Conservation (phyloP, 345 rosid species). For the Psidium guajava region DNA sequence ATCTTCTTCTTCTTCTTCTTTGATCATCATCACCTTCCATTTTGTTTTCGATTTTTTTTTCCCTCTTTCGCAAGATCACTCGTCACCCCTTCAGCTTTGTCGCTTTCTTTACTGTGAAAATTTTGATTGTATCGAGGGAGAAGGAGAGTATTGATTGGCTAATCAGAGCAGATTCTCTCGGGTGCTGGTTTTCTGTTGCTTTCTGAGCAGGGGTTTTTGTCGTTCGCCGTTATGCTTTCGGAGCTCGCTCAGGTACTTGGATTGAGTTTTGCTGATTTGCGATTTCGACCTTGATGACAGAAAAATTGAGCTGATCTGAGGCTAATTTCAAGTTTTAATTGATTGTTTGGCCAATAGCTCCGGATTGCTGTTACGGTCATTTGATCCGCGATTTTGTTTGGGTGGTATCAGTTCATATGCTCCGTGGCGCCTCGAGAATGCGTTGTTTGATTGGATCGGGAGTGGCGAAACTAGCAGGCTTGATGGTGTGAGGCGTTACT, state of each 20-base stretch:
- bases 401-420: background rate
- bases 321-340: background rate
- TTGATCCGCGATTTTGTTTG: background rate
- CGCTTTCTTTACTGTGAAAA: background rate
- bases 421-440: slow-evolving; percentile 10
- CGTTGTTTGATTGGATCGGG: slow-evolving; percentile 2
- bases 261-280: background rate
- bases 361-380: background rate
- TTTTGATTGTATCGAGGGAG: background rate
- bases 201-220: no score
- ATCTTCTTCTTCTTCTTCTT: background rate
- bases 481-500: slow-evolving; percentile 11
- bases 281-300: background rate
- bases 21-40: background rate
- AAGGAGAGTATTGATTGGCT: background rate
- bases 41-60: background rate
- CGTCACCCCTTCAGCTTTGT: background rate
- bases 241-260: background rate
- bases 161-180: background rate
- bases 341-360: background rate
- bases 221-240: background rate
- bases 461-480: background rate
- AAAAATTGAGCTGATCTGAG: background rate
- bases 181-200: no score
- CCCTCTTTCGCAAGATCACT: background rate